Conservation (phyloP, 1,284 basidiomycete genomes). For the Mrakiaceae sp. region DNA sequence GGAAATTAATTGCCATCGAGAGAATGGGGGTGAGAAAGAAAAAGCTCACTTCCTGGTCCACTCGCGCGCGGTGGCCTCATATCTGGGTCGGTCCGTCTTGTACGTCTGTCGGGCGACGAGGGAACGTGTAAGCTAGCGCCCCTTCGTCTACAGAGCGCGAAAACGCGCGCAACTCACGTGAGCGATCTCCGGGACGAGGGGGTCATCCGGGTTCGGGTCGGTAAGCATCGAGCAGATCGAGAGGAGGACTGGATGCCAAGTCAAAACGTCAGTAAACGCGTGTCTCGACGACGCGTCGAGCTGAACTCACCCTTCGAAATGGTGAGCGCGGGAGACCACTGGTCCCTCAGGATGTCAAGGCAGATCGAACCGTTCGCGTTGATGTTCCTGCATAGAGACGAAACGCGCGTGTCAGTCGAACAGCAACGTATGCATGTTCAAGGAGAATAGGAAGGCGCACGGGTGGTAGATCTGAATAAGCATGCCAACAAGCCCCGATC, state of each 20-base stretch:
- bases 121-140: too few relatives aligned
- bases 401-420: too few relatives aligned
- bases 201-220: slow-evolving; percentile 94
- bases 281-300: background rate
- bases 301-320: slow-evolving; percentile 79
- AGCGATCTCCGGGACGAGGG: slow-evolving; percentile 48
- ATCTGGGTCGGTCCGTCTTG: slow-evolving; percentile 87
- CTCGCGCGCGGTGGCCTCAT: slow-evolving; percentile 89
- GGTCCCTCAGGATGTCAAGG: slow-evolving; percentile 91
- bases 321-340: slow-evolving; percentile 96
- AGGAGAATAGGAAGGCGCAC: too few relatives aligned
- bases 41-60: slow-evolving; percentile 79
- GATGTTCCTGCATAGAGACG: slow-evolving; percentile 50
- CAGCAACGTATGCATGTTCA: too few relatives aligned
- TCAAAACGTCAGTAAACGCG: background rate
- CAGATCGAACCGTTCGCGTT: slow-evolving; percentile 98
- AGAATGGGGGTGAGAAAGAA: background rate
- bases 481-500: too few relatives aligned
- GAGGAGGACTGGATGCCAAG: slow-evolving; percentile 53
- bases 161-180: slow-evolving; percentile 29
- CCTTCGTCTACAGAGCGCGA: background rate
- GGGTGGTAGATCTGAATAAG: slow-evolving; percentile 64
- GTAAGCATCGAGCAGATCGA: slow-evolving; percentile 96
- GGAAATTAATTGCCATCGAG: background rate
- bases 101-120: slow-evolving; percentile 49